phyloP scores from a whole-genome alignment of 768 basidiomycete genomes.

The Auricularia cornea region DNA sequence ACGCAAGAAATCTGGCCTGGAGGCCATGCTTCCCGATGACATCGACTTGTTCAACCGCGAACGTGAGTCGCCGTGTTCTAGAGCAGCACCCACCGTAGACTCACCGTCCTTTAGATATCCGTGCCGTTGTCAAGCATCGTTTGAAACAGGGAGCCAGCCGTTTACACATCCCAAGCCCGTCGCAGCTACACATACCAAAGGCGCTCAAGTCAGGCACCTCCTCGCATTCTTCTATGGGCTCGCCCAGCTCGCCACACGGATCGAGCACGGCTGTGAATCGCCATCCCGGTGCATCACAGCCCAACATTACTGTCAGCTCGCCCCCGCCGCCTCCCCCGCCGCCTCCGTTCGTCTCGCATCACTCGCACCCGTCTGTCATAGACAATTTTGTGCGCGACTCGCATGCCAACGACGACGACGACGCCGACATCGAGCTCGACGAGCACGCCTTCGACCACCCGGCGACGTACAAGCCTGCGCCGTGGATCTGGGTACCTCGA shows the following conservation, averaged over 20 bases:
- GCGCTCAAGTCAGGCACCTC: not conserved
- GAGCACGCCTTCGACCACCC: conserved; percentile 38
- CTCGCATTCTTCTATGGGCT: not conserved
- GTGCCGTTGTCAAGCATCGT: not conserved
- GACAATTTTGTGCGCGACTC: not conserved
- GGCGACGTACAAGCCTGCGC: conserved; percentile 32
- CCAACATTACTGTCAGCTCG: not conserved
- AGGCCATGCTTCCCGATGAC: conserved; percentile 3
- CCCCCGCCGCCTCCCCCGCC: not conserved
- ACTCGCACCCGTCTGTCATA: not conserved
- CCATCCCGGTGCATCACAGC: not conserved
- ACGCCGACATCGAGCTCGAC: conserved; percentile 9
- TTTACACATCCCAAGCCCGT: not conserved
- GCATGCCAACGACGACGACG: conserved; percentile 9
- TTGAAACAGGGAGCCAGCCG: not conserved
- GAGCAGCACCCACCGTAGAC: not conserved
- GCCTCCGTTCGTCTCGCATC: not conserved
- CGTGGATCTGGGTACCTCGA: conserved; percentile 36
- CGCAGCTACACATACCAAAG: not conserved
- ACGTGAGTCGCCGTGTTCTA: conserved; percentile 9
- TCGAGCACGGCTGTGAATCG: not conserved
- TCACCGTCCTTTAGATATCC: not conserved
- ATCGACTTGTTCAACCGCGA: conserved; percentile 20
- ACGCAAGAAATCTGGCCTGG: conserved; percentile 4
- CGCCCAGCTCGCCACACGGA: not conserved